phyloP scores from a whole-genome alignment of 2,329 filamentous ascomycete species.

The Xylariaceae sp. region DNA sequence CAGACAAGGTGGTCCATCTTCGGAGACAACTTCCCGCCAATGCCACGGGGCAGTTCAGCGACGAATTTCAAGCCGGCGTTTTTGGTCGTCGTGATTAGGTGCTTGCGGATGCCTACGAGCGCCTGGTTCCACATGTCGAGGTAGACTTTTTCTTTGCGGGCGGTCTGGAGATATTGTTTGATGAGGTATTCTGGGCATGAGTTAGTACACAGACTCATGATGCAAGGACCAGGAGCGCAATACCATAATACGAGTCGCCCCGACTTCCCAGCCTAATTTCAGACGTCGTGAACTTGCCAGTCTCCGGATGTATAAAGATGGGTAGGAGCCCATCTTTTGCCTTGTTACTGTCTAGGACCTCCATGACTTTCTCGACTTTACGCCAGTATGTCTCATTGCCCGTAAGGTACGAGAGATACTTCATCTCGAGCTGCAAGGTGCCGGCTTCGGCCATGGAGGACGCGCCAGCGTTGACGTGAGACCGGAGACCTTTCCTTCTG shows the following conservation, averaged over 20 bases:
- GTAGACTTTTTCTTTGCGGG: slow-evolving; percentile 75
- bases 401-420: slow-evolving; percentile 87
- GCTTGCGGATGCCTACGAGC: slow-evolving; percentile 75
- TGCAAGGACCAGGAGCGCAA: neutral
- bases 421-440: slow-evolving; percentile 90
- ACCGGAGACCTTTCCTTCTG: slow-evolving; percentile 65
- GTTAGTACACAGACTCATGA: neutral
- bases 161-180: slow-evolving; percentile 93
- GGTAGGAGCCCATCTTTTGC: slow-evolving; percentile 75
- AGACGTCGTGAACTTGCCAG: slow-evolving; percentile 68
- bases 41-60: slow-evolving; percentile 72
- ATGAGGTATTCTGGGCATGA: slow-evolving; percentile 69
- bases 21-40: slow-evolving; percentile 60
- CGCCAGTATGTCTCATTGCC: slow-evolving; percentile 89
- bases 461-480: slow-evolving; percentile 77
- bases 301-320: slow-evolving; percentile 78
- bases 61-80: slow-evolving; percentile 74
- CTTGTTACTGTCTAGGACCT: slow-evolving; percentile 75
- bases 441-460: slow-evolving; percentile 90
- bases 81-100: slow-evolving; percentile 80
- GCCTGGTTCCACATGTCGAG: slow-evolving; percentile 85
- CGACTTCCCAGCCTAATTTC: slow-evolving; percentile 88
- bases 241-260: slow-evolving; percentile 86
- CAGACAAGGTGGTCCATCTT: slow-evolving; percentile 98
- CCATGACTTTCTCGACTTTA: slow-evolving; percentile 79